A percentile compares a stretch with the other conserved stretches of the same genome.
phyloP scores from a whole-genome alignment of 2,329 filamentous ascomycete genomes.

The Ophiosphaerella narmari region DNA sequence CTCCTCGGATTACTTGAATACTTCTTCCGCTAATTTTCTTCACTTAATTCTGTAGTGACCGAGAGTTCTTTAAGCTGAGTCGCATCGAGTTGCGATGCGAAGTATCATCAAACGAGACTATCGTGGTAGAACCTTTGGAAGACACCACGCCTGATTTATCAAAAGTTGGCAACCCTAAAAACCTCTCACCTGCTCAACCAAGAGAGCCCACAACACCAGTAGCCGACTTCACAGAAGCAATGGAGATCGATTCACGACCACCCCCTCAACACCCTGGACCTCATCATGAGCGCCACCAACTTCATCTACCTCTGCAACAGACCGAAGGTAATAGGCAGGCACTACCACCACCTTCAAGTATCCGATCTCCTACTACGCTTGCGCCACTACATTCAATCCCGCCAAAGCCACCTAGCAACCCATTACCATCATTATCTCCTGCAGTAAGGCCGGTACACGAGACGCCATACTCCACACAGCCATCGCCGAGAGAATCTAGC shows the following conservation, averaged over 20 bases:
- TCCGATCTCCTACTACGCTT: constrained; percentile 23
- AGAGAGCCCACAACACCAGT: constrained; percentile 2
- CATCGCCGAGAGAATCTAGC: constrained; percentile 16
- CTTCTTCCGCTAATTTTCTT: constrained; percentile 8
- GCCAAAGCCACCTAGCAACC: constrained; percentile 23
- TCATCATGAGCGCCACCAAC: constrained; percentile 22
- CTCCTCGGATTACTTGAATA: constrained; percentile 5
- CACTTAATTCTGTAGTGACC: constrained; percentile 26
- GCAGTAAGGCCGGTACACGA: constrained; percentile 21
- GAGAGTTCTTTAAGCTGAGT: constrained; percentile 48
- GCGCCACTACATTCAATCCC: constrained; percentile 14
- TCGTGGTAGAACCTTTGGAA: constrained; percentile 34
- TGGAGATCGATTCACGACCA: constrained; percentile 39
- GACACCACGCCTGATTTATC: constrained; percentile 25
- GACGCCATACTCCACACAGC: constrained; percentile 16
- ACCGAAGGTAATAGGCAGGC: constrained; percentile 25
- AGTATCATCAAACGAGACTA: constrained; percentile 20
- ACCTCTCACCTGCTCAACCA: constrained; percentile 18
- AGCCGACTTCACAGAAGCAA: constrained; percentile 12
- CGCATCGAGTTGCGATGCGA: constrained; percentile 47
- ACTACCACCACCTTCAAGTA: constrained; percentile 18
- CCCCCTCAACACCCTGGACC: constrained; percentile 19
- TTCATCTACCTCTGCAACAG: constrained; percentile 21
- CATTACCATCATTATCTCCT: constrained; percentile 17
- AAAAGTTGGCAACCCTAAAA: constrained; percentile 20